phyloP scores from a whole-genome alignment of 2,329 filamentous ascomycete species.

The Paradendryphiella salina region DNA sequence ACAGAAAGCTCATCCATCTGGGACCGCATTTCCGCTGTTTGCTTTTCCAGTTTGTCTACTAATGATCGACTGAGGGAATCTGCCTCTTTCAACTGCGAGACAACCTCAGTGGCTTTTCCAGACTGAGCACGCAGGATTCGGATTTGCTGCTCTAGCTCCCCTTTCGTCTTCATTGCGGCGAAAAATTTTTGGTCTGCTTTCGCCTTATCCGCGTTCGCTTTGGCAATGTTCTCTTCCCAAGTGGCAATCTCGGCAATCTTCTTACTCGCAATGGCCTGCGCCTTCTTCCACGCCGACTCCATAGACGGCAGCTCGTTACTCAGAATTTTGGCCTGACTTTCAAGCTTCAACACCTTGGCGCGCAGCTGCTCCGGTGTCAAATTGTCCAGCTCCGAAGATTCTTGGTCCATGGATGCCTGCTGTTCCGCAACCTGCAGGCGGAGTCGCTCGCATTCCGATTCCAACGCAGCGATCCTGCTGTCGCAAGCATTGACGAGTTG shows the following conservation, averaged over 20 bases:
- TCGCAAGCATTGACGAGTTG: slow-evolving; percentile 80
- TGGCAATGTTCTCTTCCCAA: slow-evolving; percentile 75
- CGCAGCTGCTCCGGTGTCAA: slow-evolving; percentile 72
- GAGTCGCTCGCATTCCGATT: slow-evolving; percentile 78
- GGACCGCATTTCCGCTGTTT: slow-evolving; percentile 79
- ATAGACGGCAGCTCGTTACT: slow-evolving; percentile 87
- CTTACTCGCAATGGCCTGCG: slow-evolving; percentile 79
- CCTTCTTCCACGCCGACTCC: slow-evolving; percentile 88
- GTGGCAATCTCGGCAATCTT: slow-evolving; percentile 78
- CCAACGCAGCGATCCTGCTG: slow-evolving; percentile 76
- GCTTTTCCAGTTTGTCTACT: slow-evolving; percentile 85
- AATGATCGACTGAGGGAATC: slow-evolving; percentile 77
- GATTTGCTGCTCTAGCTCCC: slow-evolving; percentile 79
- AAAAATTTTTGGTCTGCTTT: slow-evolving; percentile 99
- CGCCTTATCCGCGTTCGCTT: slow-evolving; percentile 82
- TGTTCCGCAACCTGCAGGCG: slow-evolving; percentile 58
- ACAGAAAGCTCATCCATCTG: slow-evolving; percentile 69
- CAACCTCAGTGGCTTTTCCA: slow-evolving; percentile 88
- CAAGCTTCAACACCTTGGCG: slow-evolving; percentile 71
- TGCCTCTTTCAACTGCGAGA: slow-evolving; percentile 87
- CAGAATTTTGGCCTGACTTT: slow-evolving; percentile 79
- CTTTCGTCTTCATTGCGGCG: slow-evolving; percentile 90
- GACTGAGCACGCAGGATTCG: slow-evolving; percentile 79
- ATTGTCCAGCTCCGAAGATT: slow-evolving; percentile 55
- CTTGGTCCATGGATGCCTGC: slow-evolving; percentile 24